These are phyloP conservation scores for Alternaria dauci DNA, from an alignment of 2,329 filamentous ascomycete genomes.

Conservation along the genomic window DNA sequence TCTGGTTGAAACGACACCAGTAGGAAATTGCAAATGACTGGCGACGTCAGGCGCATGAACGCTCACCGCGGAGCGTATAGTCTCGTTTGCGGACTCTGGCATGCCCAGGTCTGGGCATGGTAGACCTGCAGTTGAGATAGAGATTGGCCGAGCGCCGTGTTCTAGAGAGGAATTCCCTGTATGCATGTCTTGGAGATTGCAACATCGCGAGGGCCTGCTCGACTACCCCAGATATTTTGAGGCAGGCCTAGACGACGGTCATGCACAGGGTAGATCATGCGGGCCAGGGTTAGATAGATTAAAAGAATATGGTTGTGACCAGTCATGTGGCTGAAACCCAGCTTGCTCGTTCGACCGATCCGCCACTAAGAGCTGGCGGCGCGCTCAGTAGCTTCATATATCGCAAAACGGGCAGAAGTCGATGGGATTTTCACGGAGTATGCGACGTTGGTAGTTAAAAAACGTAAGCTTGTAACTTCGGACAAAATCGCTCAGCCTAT, in stretches of 20 bases:
- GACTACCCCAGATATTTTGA: conserved; percentile 24
- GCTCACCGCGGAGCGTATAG: conserved; percentile 2
- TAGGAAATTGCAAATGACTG: conserved; percentile 3
- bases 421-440: background rate
- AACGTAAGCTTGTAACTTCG: conserved; percentile 10
- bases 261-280: conserved; percentile 34
- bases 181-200: conserved; percentile 34
- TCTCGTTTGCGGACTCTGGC: conserved; percentile 7
- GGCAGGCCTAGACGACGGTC: conserved; percentile 15
- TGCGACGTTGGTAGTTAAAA: conserved; percentile 1
- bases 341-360: conserved; percentile 22
- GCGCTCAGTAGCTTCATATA: conserved; percentile 1
- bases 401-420: conserved; percentile 4
- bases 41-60: conserved; percentile 8
- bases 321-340: conserved; percentile 29
- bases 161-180: conserved; percentile 23
- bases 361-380: conserved; percentile 17
- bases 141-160: conserved; percentile 18
- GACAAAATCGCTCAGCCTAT: conserved; percentile 6
- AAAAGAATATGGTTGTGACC: conserved; percentile 24
- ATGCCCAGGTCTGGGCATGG: conserved; percentile 5
- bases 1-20: conserved; percentile 10
- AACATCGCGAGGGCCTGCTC: conserved; percentile 7
- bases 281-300: conserved; percentile 31
- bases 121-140: conserved; percentile 23